phyloP scores from a whole-genome alignment of 768 basidiomycete species.

The Hypsizygus marmoreus region DNA sequence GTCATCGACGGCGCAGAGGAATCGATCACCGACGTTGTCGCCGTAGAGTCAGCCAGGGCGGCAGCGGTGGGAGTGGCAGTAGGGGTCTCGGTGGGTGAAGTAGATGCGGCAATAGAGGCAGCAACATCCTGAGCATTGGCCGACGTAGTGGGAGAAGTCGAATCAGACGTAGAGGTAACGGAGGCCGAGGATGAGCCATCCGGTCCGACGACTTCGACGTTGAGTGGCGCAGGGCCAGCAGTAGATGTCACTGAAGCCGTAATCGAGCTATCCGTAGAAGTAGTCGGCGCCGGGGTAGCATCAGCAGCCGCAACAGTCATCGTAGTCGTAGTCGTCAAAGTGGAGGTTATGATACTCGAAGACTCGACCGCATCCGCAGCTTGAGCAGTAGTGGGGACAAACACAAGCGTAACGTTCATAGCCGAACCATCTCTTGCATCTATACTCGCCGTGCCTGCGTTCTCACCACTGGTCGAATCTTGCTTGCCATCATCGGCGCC shows the following conservation, averaged over 20 bases:
- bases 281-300: constrained; percentile 4
- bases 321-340: constrained; percentile 26
- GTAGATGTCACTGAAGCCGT: constrained; percentile 5
- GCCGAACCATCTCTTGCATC: constrained; percentile 24
- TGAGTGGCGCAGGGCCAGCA: constrained; percentile 14
- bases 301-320: constrained; percentile 21
- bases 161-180: constrained; percentile 4
- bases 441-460: constrained; percentile 12
- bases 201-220: constrained; percentile 20
- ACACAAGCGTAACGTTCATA: constrained; percentile 56
- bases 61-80: constrained; percentile 1
- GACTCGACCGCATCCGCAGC: constrained; percentile 18
- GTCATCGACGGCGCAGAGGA: constrained; percentile 22
- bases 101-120: constrained; percentile 32
- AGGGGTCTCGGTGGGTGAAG: constrained; percentile 13
- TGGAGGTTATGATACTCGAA: constrained; percentile 17
- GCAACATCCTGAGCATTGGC: constrained; percentile 34
- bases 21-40: neutral
- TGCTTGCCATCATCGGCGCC: constrained; percentile 27
- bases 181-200: constrained; percentile 8
- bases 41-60: neutral
- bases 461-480: constrained; percentile 11
- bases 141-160: constrained; percentile 11
- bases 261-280: neutral
- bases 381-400: constrained; percentile 41